Evolutionary conservation across 2,329 filamentous ascomycete genomes (phyloP).

Genomic region (Cordyceps fumosorosea): DNA sequence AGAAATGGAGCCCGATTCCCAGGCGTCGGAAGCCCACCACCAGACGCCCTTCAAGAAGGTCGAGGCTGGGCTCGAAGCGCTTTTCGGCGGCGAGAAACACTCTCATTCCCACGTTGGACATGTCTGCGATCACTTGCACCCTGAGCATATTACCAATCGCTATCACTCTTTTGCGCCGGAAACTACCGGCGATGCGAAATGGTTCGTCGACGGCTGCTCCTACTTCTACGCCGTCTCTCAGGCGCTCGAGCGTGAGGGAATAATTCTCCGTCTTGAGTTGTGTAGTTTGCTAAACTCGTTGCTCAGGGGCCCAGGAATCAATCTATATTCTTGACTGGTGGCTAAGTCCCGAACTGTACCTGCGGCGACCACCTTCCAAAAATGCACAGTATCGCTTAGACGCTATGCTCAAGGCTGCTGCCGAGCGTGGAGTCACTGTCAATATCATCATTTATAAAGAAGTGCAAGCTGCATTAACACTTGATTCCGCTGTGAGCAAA

Average conservation of each 20-base stretch:
- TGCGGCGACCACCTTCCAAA: slow-evolving; percentile 71
- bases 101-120: slow-evolving; percentile 38
- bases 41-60: slow-evolving; percentile 29
- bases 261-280: neutral
- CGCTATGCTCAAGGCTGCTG: slow-evolving; percentile 72
- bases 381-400: slow-evolving; percentile 83
- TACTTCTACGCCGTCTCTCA: slow-evolving; percentile 82
- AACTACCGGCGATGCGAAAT: slow-evolving; percentile 70
- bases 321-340: slow-evolving; percentile 90
- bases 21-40: neutral
- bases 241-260: slow-evolving; percentile 57
- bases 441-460: slow-evolving; percentile 92
- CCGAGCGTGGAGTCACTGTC: slow-evolving; percentile 75
- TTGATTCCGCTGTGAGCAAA: slow-evolving; percentile 39
- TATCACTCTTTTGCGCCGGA: slow-evolving; percentile 67
- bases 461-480: slow-evolving; percentile 70
- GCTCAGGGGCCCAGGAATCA: slow-evolving; percentile 58
- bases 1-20: slow-evolving; percentile 6
- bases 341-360: slow-evolving; percentile 81
- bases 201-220: slow-evolving; percentile 78
- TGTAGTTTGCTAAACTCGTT: neutral
- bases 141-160: slow-evolving; percentile 42
- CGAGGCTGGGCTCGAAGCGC: slow-evolving; percentile 34
- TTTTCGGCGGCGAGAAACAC: slow-evolving; percentile 35
- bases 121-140: slow-evolving; percentile 35